Conservation (phyloP, 192 early-diverging fungal genomes). For the Allomyces macrogynus region DNA sequence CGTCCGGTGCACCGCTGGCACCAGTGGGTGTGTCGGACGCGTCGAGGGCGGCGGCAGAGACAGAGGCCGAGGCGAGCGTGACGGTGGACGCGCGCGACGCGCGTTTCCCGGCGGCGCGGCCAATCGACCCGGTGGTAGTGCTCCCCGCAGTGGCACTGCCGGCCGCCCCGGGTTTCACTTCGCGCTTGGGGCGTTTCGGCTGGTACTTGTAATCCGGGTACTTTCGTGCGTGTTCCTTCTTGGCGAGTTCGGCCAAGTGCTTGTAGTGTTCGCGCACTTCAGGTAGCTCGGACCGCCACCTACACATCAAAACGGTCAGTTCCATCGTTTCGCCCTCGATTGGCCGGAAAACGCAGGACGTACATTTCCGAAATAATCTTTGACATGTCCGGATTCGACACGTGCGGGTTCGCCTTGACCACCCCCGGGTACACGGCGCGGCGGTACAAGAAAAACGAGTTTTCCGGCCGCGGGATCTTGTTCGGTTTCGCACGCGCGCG, state of each 20-base stretch:
- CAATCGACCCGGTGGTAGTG: no score
- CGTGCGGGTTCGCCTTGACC: constrained; percentile 21
- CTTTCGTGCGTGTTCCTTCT: constrained; percentile 27
- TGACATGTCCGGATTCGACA: constrained; percentile 31
- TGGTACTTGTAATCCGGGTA: constrained; percentile 35
- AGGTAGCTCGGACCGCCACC: constrained; percentile 21
- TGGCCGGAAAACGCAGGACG: no score
- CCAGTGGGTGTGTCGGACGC: no score
- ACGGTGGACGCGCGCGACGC: no score
- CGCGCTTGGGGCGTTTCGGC: constrained; percentile 5
- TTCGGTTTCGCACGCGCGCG: neutral
- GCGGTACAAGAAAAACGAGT: constrained; percentile 32
- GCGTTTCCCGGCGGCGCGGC: no score
- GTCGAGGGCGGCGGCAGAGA: no score
- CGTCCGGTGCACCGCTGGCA: no score
- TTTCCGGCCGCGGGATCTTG: constrained; percentile 17
- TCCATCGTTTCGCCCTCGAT: no score
- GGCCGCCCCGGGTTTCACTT: no score
- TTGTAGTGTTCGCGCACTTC: constrained; percentile 25
- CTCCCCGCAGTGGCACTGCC: no score
- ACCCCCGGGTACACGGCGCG: constrained; percentile 29
- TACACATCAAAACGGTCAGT: no score
- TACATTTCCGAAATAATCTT: constrained; percentile 29
- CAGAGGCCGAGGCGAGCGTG: no score
- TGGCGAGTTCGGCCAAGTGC: constrained; percentile 24